A percentile compares a stretch with the other conserved stretches of the same genome.
Evolutionary conservation across 208 protist species (phyloP).

Genomic region (Trypanosomatidae sp.): DNA sequence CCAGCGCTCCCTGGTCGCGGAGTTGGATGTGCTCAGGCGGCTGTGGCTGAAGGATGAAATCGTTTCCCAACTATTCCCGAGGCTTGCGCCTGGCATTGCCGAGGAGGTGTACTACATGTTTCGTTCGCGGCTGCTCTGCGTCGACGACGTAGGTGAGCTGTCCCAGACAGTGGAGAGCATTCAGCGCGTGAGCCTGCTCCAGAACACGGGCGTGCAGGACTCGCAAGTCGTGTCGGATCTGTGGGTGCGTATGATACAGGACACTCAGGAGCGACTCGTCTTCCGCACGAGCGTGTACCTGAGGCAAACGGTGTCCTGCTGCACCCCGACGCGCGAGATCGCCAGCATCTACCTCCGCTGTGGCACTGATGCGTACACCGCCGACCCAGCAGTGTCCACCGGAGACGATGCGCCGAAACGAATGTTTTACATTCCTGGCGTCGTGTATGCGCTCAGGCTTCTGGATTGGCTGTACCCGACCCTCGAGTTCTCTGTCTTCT

Average conservation of each 20-base stretch:
- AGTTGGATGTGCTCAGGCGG: conserved; percentile 55
- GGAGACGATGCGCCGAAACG: neutral
- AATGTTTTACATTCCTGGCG: conserved; percentile 50
- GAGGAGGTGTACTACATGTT: conserved; percentile 83
- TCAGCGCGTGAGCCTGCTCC: conserved; percentile 47
- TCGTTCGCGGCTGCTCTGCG: conserved; percentile 72
- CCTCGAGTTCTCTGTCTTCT: conserved; percentile 85
- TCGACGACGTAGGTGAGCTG: conserved; percentile 77
- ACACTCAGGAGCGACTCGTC: conserved; percentile 84
- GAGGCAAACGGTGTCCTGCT: conserved; percentile 51
- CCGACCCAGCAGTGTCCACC: neutral
- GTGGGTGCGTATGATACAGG: conserved; percentile 80
- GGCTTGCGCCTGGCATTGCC: conserved; percentile 54
- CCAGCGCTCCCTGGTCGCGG: conserved; percentile 46
- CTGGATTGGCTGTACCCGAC: conserved; percentile 76
- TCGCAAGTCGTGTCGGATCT: conserved; percentile 40
- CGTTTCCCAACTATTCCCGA: conserved; percentile 43
- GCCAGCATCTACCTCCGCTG: conserved; percentile 42
- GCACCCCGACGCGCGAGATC: conserved; percentile 38
- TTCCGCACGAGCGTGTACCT: conserved; percentile 83
- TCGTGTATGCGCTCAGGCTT: conserved; percentile 62
- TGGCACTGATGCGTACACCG: conserved; percentile 15
- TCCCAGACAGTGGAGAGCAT: conserved; percentile 67
- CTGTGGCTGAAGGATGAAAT: conserved; percentile 86
- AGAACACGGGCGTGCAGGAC: conserved; percentile 37